Evolutionary conservation across 2,329 filamentous ascomycete species (phyloP).

Genomic region (Escovopsis sp.): DNA sequence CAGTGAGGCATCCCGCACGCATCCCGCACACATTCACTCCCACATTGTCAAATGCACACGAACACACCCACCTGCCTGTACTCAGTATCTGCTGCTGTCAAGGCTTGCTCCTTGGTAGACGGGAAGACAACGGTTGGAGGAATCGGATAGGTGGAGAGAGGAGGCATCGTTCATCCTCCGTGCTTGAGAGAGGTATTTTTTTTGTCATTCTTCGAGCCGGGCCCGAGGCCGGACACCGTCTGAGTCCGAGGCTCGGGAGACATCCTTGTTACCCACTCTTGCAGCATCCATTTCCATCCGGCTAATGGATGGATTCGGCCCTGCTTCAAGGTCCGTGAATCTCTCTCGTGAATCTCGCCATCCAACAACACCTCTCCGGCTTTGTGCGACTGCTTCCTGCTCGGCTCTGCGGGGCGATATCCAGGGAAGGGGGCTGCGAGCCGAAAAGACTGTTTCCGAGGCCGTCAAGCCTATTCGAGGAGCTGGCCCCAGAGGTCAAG

Average conservation of each 20-base stretch:
- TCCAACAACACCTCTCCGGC: not conserved
- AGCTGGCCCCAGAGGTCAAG: not conserved
- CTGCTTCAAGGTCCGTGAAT: not conserved
- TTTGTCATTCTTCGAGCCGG: too few relatives aligned
- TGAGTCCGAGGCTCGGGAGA: constrained; percentile 10
- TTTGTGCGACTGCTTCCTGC: not conserved
- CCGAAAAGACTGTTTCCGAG: not conserved
- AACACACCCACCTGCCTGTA: too few relatives aligned
- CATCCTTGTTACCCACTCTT: constrained; percentile 28
- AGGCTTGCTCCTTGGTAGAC: too few relatives aligned
- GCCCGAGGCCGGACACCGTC: not conserved
- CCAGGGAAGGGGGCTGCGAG: not conserved
- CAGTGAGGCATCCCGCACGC: too few relatives aligned
- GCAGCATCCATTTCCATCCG: constrained; percentile 14
- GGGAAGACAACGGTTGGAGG: too few relatives aligned
- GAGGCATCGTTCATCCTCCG: too few relatives aligned
- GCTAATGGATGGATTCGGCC: not conserved
- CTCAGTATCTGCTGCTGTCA: too few relatives aligned
- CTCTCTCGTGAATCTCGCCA: not conserved
- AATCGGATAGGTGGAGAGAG: too few relatives aligned
- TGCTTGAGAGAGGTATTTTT: too few relatives aligned
- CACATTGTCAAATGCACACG: too few relatives aligned
- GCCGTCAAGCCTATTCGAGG: not conserved
- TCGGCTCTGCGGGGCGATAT: not conserved
- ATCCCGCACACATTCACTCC: too few relatives aligned